Base-by-base conservation (phyloP, 73 alveolate genomes). In the Uronychia binucleata region DNA sequence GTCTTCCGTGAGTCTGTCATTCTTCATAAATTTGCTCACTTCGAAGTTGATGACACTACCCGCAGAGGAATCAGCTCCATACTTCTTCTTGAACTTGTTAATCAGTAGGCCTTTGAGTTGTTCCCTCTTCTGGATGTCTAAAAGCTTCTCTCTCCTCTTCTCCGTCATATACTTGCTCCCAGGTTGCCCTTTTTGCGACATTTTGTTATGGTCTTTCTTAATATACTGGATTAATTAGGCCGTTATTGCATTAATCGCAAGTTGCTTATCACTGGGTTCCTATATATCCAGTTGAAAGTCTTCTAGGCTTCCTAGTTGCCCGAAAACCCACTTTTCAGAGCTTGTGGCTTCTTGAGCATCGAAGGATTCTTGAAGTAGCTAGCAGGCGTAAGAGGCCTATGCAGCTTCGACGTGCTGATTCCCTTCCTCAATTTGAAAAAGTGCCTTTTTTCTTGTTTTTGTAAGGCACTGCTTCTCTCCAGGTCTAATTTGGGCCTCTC, bases 51-150 rank as follows among this genome's bases (percentile, higher is more conserved):
- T 84, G 33, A 80, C 57, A 31, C 81, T 78, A 1, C 93, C 92
- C 29, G 75, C 86, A 1, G 91, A 90, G 28, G 84, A 83, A n/a
- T 90, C 88, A 11, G 67, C 19, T n/a, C 95, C 95, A 85, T 96
- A 96, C 88, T 96, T 96, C 75, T 87, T 84, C 86, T 87, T 94
- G 92, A 94, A 94, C 81, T 96, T 96, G 77, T 85, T 92, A 34
- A 94, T 88, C 31, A 96, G 92, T 78, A 96, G 95, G 74, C 96
- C 95, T 86, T 92, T 96, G 30, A 96, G 89, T 79, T 96, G 93
- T 77, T 96, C 96, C 59, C 98, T 88, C 86, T 96, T 95, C 80
- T 96, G 97, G 78, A 96, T 92, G 31, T 96, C 92, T 59, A 96
- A 93, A 34, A 96, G 84, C 80, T 95, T 82, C 35, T 88, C 96